Percentiles rank a stretch among this genome's conserved stretches.
Conservation (phyloP, 1,284 basidiomycete species). For the Ganoderma lingzhi region DNA sequence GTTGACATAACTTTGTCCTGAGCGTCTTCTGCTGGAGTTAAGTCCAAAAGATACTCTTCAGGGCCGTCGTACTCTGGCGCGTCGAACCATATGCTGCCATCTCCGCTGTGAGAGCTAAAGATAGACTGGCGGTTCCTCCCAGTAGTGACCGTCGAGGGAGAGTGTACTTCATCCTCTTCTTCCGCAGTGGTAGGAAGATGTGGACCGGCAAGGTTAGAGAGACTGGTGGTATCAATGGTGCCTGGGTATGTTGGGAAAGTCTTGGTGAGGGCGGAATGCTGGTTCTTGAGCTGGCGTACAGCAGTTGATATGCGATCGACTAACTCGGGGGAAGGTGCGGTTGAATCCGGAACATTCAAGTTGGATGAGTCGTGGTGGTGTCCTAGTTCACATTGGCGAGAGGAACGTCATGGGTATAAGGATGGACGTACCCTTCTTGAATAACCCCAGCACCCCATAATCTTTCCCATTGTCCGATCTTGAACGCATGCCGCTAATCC, state of each 20-base stretch:
- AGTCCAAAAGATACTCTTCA: slow-evolving; percentile 75
- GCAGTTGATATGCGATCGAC: slow-evolving; percentile 52
- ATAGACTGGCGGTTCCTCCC: slow-evolving; percentile 59
- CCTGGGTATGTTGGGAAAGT: slow-evolving; percentile 50
- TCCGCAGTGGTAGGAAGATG: slow-evolving; percentile 57
- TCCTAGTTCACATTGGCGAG: slow-evolving; percentile 18
- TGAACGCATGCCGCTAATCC: slow-evolving; percentile 25
- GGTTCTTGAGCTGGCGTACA: slow-evolving; percentile 63
- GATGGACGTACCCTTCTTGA: slow-evolving; percentile 42
- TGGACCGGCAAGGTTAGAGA: slow-evolving; percentile 48
- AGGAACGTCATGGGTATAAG: not conserved
- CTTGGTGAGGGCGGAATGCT: slow-evolving; percentile 61
- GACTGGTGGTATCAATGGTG: slow-evolving; percentile 44
- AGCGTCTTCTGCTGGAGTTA: slow-evolving; percentile 51
- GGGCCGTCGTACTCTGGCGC: slow-evolving; percentile 67
- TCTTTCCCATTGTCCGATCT: slow-evolving; percentile 38
- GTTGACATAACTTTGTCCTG: slow-evolving; percentile 45
- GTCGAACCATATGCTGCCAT: slow-evolving; percentile 74
- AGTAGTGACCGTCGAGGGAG: slow-evolving; percentile 43
- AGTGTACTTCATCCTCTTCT: slow-evolving; percentile 51
- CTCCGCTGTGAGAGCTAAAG: slow-evolving; percentile 63
- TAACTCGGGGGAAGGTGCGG: slow-evolving; percentile 24
- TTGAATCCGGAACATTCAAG: slow-evolving; percentile 22
- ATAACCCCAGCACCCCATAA: slow-evolving; percentile 39
- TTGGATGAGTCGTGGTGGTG: slow-evolving; percentile 32